Evolutionary conservation across 768 basidiomycete species (phyloP).

Genomic region (Phylloporus rhodoxanthus): DNA sequence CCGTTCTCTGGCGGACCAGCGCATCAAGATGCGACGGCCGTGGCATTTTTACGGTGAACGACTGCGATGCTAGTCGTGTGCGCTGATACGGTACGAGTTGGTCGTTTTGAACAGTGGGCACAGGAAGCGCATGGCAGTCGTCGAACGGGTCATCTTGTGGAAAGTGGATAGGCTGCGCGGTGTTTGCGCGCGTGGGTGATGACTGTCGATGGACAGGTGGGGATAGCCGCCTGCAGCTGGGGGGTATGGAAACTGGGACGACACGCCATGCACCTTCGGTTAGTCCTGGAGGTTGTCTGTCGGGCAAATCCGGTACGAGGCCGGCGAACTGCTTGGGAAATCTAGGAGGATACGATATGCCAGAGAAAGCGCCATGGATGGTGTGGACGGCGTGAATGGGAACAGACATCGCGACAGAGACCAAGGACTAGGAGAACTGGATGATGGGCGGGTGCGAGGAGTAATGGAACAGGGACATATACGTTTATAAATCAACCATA

Average conservation of each 20-base stretch:
- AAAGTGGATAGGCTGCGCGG: conserved; percentile 17
- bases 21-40: conserved; percentile 19
- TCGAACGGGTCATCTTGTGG: conserved; percentile 25
- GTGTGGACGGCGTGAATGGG: conserved; percentile 27
- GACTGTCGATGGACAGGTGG: conserved; percentile 11
- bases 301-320: conserved; percentile 20
- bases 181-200: conserved; percentile 9
- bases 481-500: conserved; percentile 18
- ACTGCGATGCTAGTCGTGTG: conserved; percentile 26
- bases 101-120: conserved; percentile 1
- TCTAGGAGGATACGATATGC: conserved; percentile 22
- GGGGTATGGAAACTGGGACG: conserved; percentile 13
- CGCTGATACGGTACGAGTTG: conserved; percentile 20
- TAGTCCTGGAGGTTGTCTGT: conserved; percentile 21
- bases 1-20: conserved; percentile 28
- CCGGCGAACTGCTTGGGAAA: conserved; percentile 20
- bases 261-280: conserved; percentile 25
- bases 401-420: conserved; percentile 23
- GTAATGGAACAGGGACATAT: background rate
- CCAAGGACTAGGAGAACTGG: conserved; percentile 5
- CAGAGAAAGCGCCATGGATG: conserved; percentile 30
- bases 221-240: conserved; percentile 28
- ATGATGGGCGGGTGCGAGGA: conserved; percentile 5
- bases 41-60: conserved; percentile 23
- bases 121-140: conserved; percentile 18